phyloP scores from a whole-genome alignment of 495 filamentous ascomycete species.

The Hyphodiscus hymeniophilus region DNA sequence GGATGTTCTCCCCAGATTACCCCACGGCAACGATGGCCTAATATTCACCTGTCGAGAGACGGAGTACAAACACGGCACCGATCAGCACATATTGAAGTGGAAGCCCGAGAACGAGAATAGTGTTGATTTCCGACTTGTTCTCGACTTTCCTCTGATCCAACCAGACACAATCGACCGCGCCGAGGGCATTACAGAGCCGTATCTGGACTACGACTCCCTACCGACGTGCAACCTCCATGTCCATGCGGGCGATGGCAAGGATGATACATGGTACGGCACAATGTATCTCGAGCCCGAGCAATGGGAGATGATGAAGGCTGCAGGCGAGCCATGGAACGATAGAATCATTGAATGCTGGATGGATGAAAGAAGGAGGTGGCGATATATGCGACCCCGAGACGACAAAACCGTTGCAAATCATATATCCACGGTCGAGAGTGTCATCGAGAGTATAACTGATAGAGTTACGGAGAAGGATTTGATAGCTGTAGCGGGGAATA shows the following conservation, averaged over 20 bases:
- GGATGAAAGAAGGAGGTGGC: conserved; percentile 66
- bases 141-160: conserved; percentile 66
- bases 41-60: conserved; percentile 90
- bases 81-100: conserved; percentile 93
- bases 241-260: conserved; percentile 24
- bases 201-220: conserved; percentile 45
- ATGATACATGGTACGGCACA: conserved; percentile 48
- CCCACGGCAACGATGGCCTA: conserved; percentile 89
- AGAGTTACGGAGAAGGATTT: conserved; percentile 46
- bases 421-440: conserved; percentile 67
- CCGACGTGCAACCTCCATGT: conserved; percentile 41
- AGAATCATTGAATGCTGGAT: conserved; percentile 82
- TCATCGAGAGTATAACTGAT: conserved; percentile 77
- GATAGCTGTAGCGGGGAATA: conserved; percentile 49
- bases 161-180: conserved; percentile 59
- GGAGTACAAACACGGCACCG: conserved; percentile 82
- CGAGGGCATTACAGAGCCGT: conserved; percentile 47
- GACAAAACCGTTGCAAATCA: conserved; percentile 92
- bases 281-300: conserved; percentile 66
- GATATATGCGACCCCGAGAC: conserved; percentile 77
- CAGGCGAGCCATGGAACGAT: conserved; percentile 66
- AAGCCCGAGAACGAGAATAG: conserved; percentile 90
- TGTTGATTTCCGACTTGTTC: conserved; percentile 74
- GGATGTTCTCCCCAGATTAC: conserved; percentile 69
- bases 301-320: conserved; percentile 72